phyloP scores from a whole-genome alignment of 805 yeast species.

The Candida boleticola region DNA sequence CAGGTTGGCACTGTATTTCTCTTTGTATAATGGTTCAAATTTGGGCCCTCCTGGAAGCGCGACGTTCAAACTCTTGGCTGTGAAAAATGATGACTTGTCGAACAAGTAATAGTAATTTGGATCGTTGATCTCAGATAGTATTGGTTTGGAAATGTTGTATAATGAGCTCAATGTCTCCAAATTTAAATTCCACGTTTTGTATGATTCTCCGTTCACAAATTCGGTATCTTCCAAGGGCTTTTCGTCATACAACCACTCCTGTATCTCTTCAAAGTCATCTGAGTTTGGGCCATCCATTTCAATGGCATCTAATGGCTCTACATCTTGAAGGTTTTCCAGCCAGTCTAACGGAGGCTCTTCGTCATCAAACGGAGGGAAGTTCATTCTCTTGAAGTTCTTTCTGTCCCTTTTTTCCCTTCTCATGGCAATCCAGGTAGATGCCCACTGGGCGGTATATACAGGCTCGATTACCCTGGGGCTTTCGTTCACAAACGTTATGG shows the following conservation, averaged over 20 bases:
- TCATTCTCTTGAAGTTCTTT: constrained; percentile 83
- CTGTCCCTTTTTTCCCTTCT: constrained; percentile 91
- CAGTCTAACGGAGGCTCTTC: constrained; percentile 91
- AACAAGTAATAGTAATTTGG: constrained; percentile 68
- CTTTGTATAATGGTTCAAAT: constrained; percentile 81
- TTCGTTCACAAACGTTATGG: constrained; percentile 93
- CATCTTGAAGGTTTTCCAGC: constrained; percentile 72
- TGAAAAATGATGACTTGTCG: constrained; percentile 75
- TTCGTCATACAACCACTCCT: constrained; percentile 80
- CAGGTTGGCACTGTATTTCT: constrained; percentile 50
- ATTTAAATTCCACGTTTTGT: constrained; percentile 67
- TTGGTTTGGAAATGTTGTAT: constrained; percentile 67
- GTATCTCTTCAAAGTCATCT: constrained; percentile 3
- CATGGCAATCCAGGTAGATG: constrained; percentile 89
- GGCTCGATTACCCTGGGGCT: constrained; percentile 90
- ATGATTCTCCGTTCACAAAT: constrained; percentile 73
- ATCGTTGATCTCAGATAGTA: constrained; percentile 57
- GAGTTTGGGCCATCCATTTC: constrained; percentile 52
- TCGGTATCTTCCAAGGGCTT: constrained; percentile 64
- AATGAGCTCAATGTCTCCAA: constrained; percentile 62
- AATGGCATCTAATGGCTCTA: constrained; percentile 72
- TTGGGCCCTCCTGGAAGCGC: constrained; percentile 96
- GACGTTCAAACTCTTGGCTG: constrained; percentile 86
- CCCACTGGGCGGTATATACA: constrained; percentile 93
- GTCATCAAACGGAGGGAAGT: constrained; percentile 95